Evolutionary conservation across 225 moss, liverwort and hornwort genomes (phyloP), one percentile per base, ranked within the genome.

Genomic region (Bryoerythrophyllum caledonicum): DNA sequence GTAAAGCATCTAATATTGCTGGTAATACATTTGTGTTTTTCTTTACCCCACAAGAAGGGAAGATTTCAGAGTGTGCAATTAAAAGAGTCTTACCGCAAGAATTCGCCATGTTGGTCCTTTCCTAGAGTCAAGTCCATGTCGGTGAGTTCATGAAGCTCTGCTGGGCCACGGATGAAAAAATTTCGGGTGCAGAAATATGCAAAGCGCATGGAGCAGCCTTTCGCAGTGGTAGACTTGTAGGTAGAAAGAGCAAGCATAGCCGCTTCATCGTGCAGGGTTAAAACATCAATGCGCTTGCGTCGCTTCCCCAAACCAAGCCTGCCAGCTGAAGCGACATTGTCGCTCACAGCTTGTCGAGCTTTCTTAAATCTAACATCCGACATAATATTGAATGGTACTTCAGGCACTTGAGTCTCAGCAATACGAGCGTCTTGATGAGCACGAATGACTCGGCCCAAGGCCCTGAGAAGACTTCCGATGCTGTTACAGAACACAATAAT

Each of bases 141-240:
- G 26, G 86, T 83, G 43, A 89, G 86, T 75, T 86, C 89, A 78
- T 89, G 89, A 75, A 89, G 86, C 72, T 86, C 89, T 68, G 89
- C 79, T 76, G 89, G 86, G 68, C 89, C 89, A 77, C 89, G 86
- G 62, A 89, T 81, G 82, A 89, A 89, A 54, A 89, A 89, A 72
- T 89, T 89, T 23, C 89, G 86, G 46, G 89, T 89, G 59, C 86
- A 86, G 65, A 89, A 89, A 70, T 89, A 89, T 32, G 89, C 89
- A 66, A 89, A 89, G 58, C 89, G 89, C 89, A 89, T 89, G 68
- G 89, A 89, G 77, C 86, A 89, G 23, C 89, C 89, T 75, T 89
- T 89, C 52, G 89, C 89, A 79, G 86, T 86, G 51, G 83, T 86
- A 73, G 73, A 74, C 61, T 77, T 86, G 65, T 89, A 84, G 10